Percentiles rank a stretch among this genome's conserved stretches.
These are phyloP conservation scores for Ilex asprella DNA, from an alignment of 257 asterid species.

Conservation along the genomic window DNA sequence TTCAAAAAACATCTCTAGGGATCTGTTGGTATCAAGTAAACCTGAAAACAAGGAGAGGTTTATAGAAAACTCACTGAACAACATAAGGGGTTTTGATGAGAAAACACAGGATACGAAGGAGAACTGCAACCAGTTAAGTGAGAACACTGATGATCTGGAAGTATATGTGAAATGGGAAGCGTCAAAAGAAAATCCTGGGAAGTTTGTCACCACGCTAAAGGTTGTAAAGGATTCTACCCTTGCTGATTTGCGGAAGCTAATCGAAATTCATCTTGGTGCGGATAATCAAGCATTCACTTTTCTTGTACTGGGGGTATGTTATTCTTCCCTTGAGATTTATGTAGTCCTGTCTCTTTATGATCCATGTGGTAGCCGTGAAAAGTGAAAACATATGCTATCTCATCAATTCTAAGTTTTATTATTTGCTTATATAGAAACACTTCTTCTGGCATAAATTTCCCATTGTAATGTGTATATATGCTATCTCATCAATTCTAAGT, in stretches of 20 bases:
- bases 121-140: conserved; percentile 27
- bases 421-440: no score
- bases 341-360: background rate
- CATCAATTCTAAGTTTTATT: no score
- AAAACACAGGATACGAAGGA: conserved; percentile 28
- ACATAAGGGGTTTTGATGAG: conserved; percentile 14
- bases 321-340: background rate
- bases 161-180: conserved; percentile 85
- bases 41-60: conserved; percentile 11
- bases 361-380: background rate
- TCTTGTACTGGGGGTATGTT: conserved; percentile 51
- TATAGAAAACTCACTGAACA: conserved; percentile 9
- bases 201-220: conserved; percentile 50
- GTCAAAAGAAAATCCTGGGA: conserved; percentile 66
- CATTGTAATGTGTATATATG: background rate
- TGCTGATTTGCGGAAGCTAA: conserved; percentile 75
- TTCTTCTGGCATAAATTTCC: background rate
- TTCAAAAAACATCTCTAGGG: conserved; percentile 12
- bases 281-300: conserved; percentile 55
- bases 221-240: conserved; percentile 57
- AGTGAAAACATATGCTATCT: no score
- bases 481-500: no score
- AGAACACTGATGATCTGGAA: conserved; percentile 27
- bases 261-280: conserved; percentile 63
- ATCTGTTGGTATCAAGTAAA: conserved; percentile 8